phyloP scores from a whole-genome alignment of 306 rosid genomes.

The Macrotyloma uniflorum region DNA sequence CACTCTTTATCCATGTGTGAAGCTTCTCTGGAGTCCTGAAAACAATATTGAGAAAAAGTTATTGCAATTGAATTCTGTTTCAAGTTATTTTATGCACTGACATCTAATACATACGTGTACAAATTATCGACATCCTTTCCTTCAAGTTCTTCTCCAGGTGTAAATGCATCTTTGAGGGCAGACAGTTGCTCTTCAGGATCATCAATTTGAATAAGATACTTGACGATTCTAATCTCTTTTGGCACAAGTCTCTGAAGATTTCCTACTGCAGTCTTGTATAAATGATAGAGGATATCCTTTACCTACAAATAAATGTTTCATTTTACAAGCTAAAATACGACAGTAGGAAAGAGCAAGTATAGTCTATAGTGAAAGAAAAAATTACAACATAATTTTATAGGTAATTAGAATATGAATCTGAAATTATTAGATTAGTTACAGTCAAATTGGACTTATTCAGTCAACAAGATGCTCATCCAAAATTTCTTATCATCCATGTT shows the following conservation, averaged over 20 bases:
- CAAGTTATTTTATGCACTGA: not conserved
- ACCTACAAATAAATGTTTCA: conserved; percentile 51
- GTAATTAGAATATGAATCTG: not conserved
- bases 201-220: conserved; percentile 70
- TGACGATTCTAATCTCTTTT: conserved; percentile 84
- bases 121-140: conserved; percentile 71
- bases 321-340: conserved; percentile 2
- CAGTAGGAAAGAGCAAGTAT: not conserved
- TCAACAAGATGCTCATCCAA: conserved; percentile 7
- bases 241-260: conserved; percentile 89
- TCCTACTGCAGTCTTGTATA: conserved; percentile 75
- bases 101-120: conserved; percentile 68
- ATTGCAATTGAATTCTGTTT: conserved; percentile 15
- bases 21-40: conserved; percentile 89
- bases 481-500: conserved; percentile 8
- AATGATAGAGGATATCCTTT: conserved; percentile 82
- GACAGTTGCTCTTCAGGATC: conserved; percentile 75
- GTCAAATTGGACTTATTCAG: conserved; percentile 25
- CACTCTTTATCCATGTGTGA: conserved; percentile 68
- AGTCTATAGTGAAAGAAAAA: not conserved
- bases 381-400: not conserved
- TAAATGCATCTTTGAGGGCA: conserved; percentile 80
- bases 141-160: conserved; percentile 92
- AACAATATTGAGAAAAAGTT: conserved; percentile 8
- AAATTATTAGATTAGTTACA: conserved; percentile 23